Base-by-base conservation (phyloP, 495 filamentous ascomycete species). In the Penicillium bialowiezense region DNA sequence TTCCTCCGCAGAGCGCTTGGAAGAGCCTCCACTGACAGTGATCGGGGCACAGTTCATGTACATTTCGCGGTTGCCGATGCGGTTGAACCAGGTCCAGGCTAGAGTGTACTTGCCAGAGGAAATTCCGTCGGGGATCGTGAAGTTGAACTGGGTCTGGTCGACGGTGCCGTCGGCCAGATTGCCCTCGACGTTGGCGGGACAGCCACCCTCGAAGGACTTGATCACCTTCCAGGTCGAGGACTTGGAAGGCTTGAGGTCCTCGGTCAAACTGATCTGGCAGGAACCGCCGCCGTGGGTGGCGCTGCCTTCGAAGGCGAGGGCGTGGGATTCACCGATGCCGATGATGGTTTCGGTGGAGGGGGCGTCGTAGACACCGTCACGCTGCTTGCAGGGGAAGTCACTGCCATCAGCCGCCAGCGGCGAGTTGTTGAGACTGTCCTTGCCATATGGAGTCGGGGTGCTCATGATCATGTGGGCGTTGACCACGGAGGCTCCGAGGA, bases 61-160 rank as follows among this genome's bases (percentile, higher is more conserved):
- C 80, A 95, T 89, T 65, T 97, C 91, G 32, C 89, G 82, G 72
- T 89, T 88, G 36, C 90, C 90, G 51, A 91, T 69, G 43, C 82
- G 82, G 78, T 97, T 97, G 75, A 92, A 84, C 91, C 91, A 97
- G 18, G 90, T 88, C 81, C 88, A 96, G 39, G 88, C 88, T 40
- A 97, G 73, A 7, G 82, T 86, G 40, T 84, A 89, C 42, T 80
- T 68, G 20, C 77, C 78, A 9, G 63, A 41, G 3, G 57, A 52
- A 38, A 75, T 62, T 14, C 58, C 66, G 0, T 65, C 62, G 12
- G 78, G 78, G 19, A 82, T 74, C 3, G 60, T 67, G 60, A 73
- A 80, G 29, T 63, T 55, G 60, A 78, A 76, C 3, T 51, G 52
- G 12, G 68, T 59, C 17, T 62, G 67, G 1, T 28, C 26, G 12